Evolutionary conservation across 2,329 filamentous ascomycete species (phyloP), one percentile per base, ranked within the genome.

Genomic region (Pseudogymnoascus sp.): DNA sequence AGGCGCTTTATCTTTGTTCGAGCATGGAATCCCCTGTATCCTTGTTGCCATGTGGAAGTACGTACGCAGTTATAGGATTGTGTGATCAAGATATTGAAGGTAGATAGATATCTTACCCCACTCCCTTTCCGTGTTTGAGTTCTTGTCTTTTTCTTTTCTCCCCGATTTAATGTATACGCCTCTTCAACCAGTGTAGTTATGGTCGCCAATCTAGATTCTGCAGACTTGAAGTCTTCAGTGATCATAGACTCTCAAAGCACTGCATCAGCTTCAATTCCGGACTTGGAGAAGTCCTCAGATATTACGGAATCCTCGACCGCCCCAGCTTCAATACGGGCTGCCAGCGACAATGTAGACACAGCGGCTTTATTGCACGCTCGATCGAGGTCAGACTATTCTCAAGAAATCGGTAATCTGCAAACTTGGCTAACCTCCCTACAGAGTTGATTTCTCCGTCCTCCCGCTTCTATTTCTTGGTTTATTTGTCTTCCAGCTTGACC

Each of bases 401-500:
- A 31, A 12, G 2, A 56, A 34, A 34, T 34, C 1, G 7, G 2
- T 12, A 18, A 11, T 34, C n/a, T 34, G 25, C 25, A 1, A 7
- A n/a, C 25, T 0, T 9, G 31, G 8, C 46, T 56, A 56, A 56
- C 3, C 9, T 56, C n/a, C 1, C 1, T 3, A 3, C n/a, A 56
- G 46, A 60, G 34, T 60, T 73, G 14, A 56, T 9, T 7, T 56
- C 46, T 56, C 46, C 1, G 46, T 56, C 25, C 65, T 75, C 0
- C 72, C 74, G 1, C 70, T 73, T 8, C 64, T 75, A 1, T 69
- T 69, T 14, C 59, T 71, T 16, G 70, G 65, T 3, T 74, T 75
- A 64, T 74, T 75, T 63, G 70, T 69, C 1, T 64, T 76, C 37
- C 72, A 73, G 64, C 66, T 74, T 59, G 73, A 75, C 62, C 67